Percentiles rank a stretch among this genome's conserved stretches.
phyloP scores from a whole-genome alignment of 2,329 filamentous ascomycete species.

The Paramyrothecium roridum region DNA sequence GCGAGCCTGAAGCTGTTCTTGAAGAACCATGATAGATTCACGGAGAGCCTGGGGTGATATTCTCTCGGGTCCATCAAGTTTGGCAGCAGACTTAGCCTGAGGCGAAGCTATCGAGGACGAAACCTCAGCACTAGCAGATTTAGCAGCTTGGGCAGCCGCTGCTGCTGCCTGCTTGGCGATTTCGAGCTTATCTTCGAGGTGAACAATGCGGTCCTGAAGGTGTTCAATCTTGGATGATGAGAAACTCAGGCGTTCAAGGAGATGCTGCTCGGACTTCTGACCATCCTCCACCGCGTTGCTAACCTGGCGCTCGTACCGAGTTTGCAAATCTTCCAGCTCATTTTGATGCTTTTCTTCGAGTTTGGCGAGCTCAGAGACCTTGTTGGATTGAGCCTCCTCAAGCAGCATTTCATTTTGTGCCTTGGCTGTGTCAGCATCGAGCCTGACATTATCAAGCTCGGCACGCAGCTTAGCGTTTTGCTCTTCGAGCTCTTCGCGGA shows the following conservation, averaged over 20 bases:
- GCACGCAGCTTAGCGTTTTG: slow-evolving; percentile 69
- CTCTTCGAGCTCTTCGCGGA: slow-evolving; percentile 77
- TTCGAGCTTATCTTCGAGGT: slow-evolving; percentile 87
- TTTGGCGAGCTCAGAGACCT: slow-evolving; percentile 52
- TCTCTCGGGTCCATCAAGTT: slow-evolving; percentile 67
- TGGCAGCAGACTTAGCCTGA: slow-evolving; percentile 24
- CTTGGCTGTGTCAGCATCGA: slow-evolving; percentile 78
- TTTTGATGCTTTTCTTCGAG: slow-evolving; percentile 60
- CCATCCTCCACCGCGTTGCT: slow-evolving; percentile 77
- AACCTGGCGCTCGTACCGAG: slow-evolving; percentile 71
- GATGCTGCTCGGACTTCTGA: slow-evolving; percentile 73
- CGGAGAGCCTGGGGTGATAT: slow-evolving; percentile 92
- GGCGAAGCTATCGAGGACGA: slow-evolving; percentile 12
- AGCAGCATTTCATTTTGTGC: slow-evolving; percentile 80
- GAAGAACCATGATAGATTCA: slow-evolving; percentile 92
- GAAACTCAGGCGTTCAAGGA: slow-evolving; percentile 76
- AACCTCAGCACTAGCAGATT: slow-evolving; percentile 46
- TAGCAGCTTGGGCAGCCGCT: slow-evolving; percentile 75
- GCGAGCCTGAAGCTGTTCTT: slow-evolving; percentile 93
- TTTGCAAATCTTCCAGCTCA: slow-evolving; percentile 70
- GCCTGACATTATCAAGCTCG: slow-evolving; percentile 72
- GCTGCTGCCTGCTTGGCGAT: slow-evolving; percentile 84
- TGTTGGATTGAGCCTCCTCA: slow-evolving; percentile 73
- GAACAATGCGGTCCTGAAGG: slow-evolving; percentile 77
- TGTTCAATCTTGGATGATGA: slow-evolving; percentile 82